Evolutionary conservation across 352 stramenopile genomes (phyloP).

Genomic region (Globisporangium paddicum): DNA sequence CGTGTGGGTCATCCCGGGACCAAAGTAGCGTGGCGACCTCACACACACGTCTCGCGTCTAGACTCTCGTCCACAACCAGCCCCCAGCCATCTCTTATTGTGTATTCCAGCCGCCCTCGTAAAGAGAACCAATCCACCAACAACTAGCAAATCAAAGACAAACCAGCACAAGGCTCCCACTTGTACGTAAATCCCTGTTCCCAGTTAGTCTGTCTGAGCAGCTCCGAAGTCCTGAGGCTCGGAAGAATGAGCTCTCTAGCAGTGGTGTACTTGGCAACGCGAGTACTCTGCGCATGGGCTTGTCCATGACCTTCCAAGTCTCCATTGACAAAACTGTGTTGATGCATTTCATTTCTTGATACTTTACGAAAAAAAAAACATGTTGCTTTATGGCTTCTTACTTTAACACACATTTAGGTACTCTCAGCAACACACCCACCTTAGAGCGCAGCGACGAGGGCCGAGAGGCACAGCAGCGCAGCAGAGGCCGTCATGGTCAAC

Average conservation of each 20-base stretch:
- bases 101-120: background rate
- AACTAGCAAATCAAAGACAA: no score
- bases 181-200: no score
- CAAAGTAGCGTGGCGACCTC: background rate
- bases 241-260: no score
- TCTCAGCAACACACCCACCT: background rate
- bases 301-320: no score
- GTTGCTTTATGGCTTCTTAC: background rate
- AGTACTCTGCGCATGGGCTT: no score
- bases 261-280: no score
- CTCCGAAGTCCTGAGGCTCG: no score
- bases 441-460: constrained; percentile 11
- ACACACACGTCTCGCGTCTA: background rate
- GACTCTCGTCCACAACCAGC: background rate
- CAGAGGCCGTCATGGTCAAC: background rate
- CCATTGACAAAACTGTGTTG: background rate
- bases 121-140: background rate
- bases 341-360: background rate
- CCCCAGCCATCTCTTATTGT: background rate
- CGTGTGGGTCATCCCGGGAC: constrained; percentile 42
- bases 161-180: no score
- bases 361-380: background rate
- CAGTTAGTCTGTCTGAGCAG: no score
- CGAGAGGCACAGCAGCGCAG: constrained; percentile 3
- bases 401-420: background rate